Evolutionary conservation across 2,329 filamentous ascomycete genomes (phyloP).

Genomic region (Fusarium lateritium): DNA sequence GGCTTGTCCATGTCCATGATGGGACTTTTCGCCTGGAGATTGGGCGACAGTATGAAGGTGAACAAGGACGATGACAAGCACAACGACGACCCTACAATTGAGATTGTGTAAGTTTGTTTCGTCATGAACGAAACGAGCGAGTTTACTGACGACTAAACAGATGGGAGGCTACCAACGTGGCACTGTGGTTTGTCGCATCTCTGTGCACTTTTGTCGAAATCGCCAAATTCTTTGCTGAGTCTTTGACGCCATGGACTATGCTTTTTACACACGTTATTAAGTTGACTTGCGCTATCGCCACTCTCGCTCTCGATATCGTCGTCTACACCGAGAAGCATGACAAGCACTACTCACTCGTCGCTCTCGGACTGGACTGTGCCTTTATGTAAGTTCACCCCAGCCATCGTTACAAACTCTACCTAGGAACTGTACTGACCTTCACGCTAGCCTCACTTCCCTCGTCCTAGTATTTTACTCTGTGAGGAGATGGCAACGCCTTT

Average conservation of each 20-base stretch:
- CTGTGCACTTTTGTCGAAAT: slow-evolving; percentile 64
- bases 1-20: slow-evolving; percentile 62
- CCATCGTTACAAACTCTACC: neutral
- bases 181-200: slow-evolving; percentile 63
- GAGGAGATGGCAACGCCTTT: slow-evolving; percentile 63
- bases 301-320: slow-evolving; percentile 66
- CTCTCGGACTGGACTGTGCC: slow-evolving; percentile 63
- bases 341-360: slow-evolving; percentile 63
- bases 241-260: slow-evolving; percentile 69
- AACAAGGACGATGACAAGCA: slow-evolving; percentile 59
- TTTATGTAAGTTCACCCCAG: slow-evolving; percentile 61
- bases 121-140: neutral
- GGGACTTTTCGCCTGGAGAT: slow-evolving; percentile 68
- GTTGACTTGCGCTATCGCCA: slow-evolving; percentile 61
- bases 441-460: slow-evolving; percentile 55
- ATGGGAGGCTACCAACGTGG: slow-evolving; percentile 69
- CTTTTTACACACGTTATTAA: slow-evolving; percentile 67
- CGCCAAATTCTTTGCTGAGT: slow-evolving; percentile 62
- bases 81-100: slow-evolving; percentile 60
- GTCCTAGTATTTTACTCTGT: slow-evolving; percentile 63
- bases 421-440: slow-evolving; percentile 13
- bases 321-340: slow-evolving; percentile 64
- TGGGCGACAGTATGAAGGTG: slow-evolving; percentile 62
- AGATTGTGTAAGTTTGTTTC: slow-evolving; percentile 63
- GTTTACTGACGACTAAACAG: slow-evolving; percentile 51